phyloP scores from a whole-genome alignment of 192 early-diverging fungal genomes.

The Coemansia sp. region DNA sequence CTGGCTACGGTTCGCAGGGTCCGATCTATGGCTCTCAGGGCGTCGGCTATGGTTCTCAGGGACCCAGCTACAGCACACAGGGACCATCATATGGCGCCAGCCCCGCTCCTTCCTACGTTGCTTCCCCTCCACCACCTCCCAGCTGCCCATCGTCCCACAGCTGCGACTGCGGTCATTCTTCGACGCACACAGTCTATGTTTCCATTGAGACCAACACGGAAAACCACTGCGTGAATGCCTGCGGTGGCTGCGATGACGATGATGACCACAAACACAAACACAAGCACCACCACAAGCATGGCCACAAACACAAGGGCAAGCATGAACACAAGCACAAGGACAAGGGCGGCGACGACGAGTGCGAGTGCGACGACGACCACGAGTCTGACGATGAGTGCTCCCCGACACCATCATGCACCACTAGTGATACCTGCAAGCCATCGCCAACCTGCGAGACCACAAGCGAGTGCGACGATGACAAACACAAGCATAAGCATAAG shows the following conservation, averaged over 20 bases:
- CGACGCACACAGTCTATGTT: slow-evolving; percentile 40
- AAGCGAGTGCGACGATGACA: slow-evolving; percentile 4
- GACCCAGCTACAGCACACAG: not conserved
- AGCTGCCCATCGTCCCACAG: not conserved
- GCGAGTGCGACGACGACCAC: not conserved
- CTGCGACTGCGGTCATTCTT: not conserved
- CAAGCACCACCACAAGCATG: slow-evolving; percentile 13
- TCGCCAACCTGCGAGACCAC: slow-evolving; percentile 14
- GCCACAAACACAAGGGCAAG: slow-evolving; percentile 17
- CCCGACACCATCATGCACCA: slow-evolving; percentile 10
- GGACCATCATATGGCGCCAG: not conserved
- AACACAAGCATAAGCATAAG: slow-evolving; percentile 30
- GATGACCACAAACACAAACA: slow-evolving; percentile 13
- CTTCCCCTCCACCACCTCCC: slow-evolving; percentile 3
- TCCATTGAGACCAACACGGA: slow-evolving; percentile 44
- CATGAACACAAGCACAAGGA: slow-evolving; percentile 29
- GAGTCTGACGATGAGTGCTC: slow-evolving; percentile 15
- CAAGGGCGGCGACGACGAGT: slow-evolving; percentile 1
- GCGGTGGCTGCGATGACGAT: slow-evolving; percentile 13
- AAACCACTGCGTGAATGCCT: slow-evolving; percentile 9
- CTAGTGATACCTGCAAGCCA: slow-evolving; percentile 2
- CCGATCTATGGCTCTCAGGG: not conserved
- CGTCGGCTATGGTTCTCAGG: not conserved
- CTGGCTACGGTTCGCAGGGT: not conserved
- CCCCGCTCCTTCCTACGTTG: slow-evolving; percentile 1